Percentiles rank a stretch among this genome's conserved stretches.
phyloP scores from a whole-genome alignment of 768 basidiomycete genomes.

The Phanerochaete sordida region DNA sequence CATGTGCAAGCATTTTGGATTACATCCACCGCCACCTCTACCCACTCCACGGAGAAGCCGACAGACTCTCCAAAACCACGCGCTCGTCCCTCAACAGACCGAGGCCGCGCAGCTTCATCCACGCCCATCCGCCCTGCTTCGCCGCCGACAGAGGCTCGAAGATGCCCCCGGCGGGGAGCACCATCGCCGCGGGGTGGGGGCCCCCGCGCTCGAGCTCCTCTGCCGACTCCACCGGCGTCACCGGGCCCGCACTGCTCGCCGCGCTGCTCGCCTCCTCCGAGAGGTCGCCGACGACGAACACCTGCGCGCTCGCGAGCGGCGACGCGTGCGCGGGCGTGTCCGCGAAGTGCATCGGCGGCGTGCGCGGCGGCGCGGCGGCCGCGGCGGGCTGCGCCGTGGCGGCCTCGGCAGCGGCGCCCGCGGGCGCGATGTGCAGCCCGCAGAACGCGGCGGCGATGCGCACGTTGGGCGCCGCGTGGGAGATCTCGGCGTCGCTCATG shows the following conservation, averaged over 20 bases:
- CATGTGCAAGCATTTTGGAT: not conserved
- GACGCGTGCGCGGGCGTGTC: not conserved
- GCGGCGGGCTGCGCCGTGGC: not conserved
- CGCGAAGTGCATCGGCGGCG: not conserved
- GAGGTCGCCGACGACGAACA: not conserved
- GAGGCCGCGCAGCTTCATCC: not conserved
- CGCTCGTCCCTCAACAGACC: not conserved
- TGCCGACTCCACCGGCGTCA: not conserved
- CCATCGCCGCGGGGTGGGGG: not conserved
- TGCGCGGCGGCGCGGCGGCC: not conserved
- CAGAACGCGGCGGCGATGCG: slow-evolving; percentile 24
- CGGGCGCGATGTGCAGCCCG: not conserved
- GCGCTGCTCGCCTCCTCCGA: slow-evolving; percentile 1
- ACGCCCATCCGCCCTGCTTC: not conserved
- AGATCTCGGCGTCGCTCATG: slow-evolving; percentile 45
- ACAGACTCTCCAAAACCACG: not conserved
- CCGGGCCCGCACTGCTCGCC: slow-evolving; percentile 3
- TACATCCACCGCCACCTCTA: not conserved
- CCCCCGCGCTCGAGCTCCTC: not conserved
- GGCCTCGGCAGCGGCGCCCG: not conserved
- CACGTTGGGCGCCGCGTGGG: slow-evolving; percentile 25
- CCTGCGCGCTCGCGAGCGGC: not conserved
- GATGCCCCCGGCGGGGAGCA: not conserved
- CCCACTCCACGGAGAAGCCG: not conserved
- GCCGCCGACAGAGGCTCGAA: not conserved